Percentiles rank a stretch among this genome's conserved stretches.
Conservation (phyloP, 1,284 basidiomycete genomes). For the Ceratobasidium sp. region DNA sequence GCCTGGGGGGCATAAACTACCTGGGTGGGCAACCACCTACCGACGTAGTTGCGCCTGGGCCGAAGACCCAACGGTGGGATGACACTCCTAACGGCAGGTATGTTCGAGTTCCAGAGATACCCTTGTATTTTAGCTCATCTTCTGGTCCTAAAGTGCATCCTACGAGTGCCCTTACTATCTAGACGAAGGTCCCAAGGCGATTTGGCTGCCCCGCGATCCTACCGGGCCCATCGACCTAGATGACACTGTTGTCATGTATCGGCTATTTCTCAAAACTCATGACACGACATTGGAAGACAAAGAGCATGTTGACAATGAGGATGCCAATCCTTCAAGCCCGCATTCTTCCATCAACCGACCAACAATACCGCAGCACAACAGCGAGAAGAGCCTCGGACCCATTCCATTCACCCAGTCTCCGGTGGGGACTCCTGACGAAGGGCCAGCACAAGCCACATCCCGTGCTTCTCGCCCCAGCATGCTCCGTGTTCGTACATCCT, state of each 20-base stretch:
- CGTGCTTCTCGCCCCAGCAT: constrained; percentile 19
- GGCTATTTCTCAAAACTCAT: constrained; percentile 17
- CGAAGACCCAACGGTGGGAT: constrained; percentile 14
- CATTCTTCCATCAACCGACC: background rate
- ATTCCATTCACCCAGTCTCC: constrained; percentile 25
- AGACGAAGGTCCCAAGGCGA: constrained; percentile 10
- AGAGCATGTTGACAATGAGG: background rate
- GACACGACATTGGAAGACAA: background rate
- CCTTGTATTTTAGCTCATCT: background rate
- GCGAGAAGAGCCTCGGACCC: constrained; percentile 1
- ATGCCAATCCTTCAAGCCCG: background rate
- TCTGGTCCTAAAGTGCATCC: background rate
- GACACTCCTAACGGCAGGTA: constrained; percentile 29
- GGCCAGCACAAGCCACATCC: background rate
- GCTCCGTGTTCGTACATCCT: constrained; percentile 11
- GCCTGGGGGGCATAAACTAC: constrained; percentile 19
- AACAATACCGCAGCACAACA: background rate
- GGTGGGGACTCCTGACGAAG: background rate
- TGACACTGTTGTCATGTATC: constrained; percentile 23
- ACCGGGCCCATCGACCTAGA: constrained; percentile 27
- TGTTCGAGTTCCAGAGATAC: background rate
- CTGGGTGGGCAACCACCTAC: constrained; percentile 1
- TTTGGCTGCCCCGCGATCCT: constrained; percentile 30
- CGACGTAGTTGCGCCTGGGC: background rate
- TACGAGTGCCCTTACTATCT: constrained; percentile 33